These are phyloP conservation scores for Davidsoniella virescens DNA, from an alignment of 2,329 filamentous ascomycete genomes.

Conservation along the genomic window DNA sequence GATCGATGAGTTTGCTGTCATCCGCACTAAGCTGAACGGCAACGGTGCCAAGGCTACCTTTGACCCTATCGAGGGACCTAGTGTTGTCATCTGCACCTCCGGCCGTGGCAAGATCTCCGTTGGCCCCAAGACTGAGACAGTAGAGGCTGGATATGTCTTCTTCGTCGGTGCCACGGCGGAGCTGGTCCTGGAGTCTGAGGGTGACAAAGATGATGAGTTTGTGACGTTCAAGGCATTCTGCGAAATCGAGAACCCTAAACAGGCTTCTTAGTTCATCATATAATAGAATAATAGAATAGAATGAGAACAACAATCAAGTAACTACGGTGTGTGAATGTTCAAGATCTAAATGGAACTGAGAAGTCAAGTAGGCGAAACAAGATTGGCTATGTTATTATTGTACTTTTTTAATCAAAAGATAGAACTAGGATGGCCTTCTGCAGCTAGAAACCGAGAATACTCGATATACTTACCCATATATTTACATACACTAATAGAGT, in stretches of 20 bases:
- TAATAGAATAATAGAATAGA: too few relatives aligned
- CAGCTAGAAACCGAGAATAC: neutral
- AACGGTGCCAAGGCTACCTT: slow-evolving; percentile 72
- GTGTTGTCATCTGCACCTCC: slow-evolving; percentile 78
- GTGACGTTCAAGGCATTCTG: slow-evolving; percentile 90
- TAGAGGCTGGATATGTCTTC: slow-evolving; percentile 58
- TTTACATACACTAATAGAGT: too few relatives aligned
- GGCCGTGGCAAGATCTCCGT: slow-evolving; percentile 75
- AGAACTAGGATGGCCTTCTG: neutral
- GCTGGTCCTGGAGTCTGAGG: slow-evolving; percentile 55
- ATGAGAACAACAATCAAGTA: too few relatives aligned
- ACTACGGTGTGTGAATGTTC: too few relatives aligned
- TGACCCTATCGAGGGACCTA: slow-evolving; percentile 72
- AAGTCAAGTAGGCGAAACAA: neutral
- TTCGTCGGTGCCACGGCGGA: slow-evolving; percentile 83
- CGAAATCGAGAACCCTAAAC: slow-evolving; percentile 41
- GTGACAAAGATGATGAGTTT: slow-evolving; percentile 49
- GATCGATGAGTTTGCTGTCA: slow-evolving; percentile 88
- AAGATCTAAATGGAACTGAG: too few relatives aligned
- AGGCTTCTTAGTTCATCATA: neutral
- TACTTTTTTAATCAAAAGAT: neutral
- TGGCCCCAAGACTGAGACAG: slow-evolving; percentile 60
- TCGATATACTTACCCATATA: neutral
- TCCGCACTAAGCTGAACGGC: slow-evolving; percentile 58
- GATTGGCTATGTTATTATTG: too few relatives aligned